Percentiles rank a stretch among this genome's conserved stretches.
These are phyloP conservation scores for Populus davidiana DNA, from an alignment of 345 rosid species.

Conservation along the genomic window DNA sequence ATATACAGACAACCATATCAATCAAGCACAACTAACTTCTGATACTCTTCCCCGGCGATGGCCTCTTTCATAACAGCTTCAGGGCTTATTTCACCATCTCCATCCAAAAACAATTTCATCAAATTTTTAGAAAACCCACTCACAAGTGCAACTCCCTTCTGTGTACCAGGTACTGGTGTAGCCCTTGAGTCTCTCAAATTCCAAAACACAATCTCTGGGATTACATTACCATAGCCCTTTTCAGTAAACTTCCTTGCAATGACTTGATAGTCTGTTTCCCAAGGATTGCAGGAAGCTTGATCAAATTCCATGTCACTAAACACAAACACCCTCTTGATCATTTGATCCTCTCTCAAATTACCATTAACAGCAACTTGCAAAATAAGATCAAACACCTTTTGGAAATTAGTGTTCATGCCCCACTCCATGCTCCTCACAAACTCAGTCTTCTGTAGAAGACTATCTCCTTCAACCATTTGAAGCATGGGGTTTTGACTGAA, in stretches of 20 bases:
- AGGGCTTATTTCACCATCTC: constrained; percentile 39
- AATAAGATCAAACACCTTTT: constrained; percentile 51
- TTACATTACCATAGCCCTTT: constrained; percentile 44
- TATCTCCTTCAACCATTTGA: constrained; percentile 37
- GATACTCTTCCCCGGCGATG: constrained; percentile 43
- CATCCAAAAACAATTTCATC: constrained; percentile 48
- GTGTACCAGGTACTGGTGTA: constrained; percentile 37
- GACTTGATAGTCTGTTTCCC: constrained; percentile 54
- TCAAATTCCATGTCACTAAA: constrained; percentile 80
- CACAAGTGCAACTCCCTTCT: constrained; percentile 57
- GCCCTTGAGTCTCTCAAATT: constrained; percentile 51
- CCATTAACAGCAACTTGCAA: constrained; percentile 48
- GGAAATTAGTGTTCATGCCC: constrained; percentile 45
- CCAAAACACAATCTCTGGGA: constrained; percentile 67
- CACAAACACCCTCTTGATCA: constrained; percentile 58
- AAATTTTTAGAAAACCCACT: constrained; percentile 67
- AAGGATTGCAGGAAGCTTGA: constrained; percentile 30
- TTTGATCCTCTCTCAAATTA: constrained; percentile 42
- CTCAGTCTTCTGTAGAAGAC: constrained; percentile 27
- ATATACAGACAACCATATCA: constrained; percentile 12
- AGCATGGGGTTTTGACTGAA: constrained; percentile 45
- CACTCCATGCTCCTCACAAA: constrained; percentile 40
- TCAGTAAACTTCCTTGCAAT: constrained; percentile 41
- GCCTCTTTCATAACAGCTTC: constrained; percentile 40
- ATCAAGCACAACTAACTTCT: constrained; percentile 38